These are phyloP conservation scores for Kodamaea anthophila DNA, from an alignment of 1,139 yeast genomes.

Conservation along the genomic window DNA sequence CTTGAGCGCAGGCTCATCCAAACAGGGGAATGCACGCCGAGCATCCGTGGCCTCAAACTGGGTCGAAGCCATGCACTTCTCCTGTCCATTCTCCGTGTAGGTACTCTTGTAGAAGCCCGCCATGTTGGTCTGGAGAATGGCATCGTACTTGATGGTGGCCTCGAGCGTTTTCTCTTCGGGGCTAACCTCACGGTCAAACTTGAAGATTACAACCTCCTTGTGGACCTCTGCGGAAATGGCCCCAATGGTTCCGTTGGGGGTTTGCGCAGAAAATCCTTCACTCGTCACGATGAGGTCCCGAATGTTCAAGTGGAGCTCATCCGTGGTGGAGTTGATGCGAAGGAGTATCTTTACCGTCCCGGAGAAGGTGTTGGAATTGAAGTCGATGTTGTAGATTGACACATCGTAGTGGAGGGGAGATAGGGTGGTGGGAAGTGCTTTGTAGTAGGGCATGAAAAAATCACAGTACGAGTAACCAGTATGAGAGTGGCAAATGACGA, in stretches of 20 bases:
- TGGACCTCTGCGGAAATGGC: slow-evolving; percentile 15
- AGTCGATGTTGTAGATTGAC: slow-evolving; percentile 31
- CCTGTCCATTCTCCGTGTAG: slow-evolving; percentile 56
- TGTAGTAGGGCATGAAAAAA: slow-evolving; percentile 21
- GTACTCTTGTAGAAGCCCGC: slow-evolving; percentile 81
- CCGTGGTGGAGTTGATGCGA: slow-evolving; percentile 24
- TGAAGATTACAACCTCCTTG: slow-evolving; percentile 24
- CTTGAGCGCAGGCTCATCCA: slow-evolving; percentile 81
- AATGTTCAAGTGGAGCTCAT: slow-evolving; percentile 38
- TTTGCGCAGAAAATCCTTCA: slow-evolving; percentile 9
- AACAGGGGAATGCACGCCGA: slow-evolving; percentile 85
- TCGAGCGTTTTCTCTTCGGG: slow-evolving; percentile 7
- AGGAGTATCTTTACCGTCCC: slow-evolving; percentile 41
- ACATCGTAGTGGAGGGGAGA: slow-evolving; percentile 42
- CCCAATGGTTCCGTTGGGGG: slow-evolving; percentile 1
- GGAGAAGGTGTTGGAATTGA: slow-evolving; percentile 25
- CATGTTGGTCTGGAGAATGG: slow-evolving; percentile 59
- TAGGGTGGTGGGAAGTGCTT: slow-evolving; percentile 40
- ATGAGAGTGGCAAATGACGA: too few relatives aligned
- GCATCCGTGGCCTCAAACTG: slow-evolving; percentile 91
- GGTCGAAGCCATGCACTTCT: slow-evolving; percentile 67
- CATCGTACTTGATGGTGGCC: slow-evolving; percentile 24
- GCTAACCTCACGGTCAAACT: slow-evolving; percentile 15
- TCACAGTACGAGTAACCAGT: too few relatives aligned
- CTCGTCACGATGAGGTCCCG: slow-evolving; percentile 24